phyloP scores from a whole-genome alignment of 192 early-diverging fungal genomes.

The Podila horticola region DNA sequence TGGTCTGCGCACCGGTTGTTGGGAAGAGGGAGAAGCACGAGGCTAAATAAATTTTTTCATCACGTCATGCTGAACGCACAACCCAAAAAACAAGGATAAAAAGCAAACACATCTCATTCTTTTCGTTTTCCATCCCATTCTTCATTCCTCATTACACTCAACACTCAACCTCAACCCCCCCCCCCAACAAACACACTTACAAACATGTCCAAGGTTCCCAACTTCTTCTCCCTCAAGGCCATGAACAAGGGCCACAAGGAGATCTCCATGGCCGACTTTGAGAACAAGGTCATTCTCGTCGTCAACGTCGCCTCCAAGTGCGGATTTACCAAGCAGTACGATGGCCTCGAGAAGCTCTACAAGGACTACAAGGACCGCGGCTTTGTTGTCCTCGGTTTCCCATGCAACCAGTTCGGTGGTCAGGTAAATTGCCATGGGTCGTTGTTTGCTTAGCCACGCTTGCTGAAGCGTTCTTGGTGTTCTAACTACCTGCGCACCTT shows the following conservation, averaged over 20 bases:
- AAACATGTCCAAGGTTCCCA: conserved; percentile 39
- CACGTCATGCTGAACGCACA: no score
- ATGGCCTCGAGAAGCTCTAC: conserved; percentile 74
- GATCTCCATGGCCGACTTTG: conserved; percentile 63
- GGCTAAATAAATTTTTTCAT: no score
- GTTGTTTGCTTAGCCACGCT: background rate
- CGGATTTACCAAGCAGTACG: conserved; percentile 87
- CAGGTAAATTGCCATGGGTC: conserved; percentile 58
- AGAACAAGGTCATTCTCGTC: conserved; percentile 83
- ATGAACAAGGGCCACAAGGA: conserved; percentile 60
- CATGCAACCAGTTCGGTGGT: conserved; percentile 87
- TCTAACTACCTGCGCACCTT: background rate
- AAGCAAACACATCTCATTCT: background rate
- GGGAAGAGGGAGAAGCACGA: no score
- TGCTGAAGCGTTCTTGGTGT: background rate
- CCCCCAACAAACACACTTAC: background rate
- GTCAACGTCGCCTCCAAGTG: conserved; percentile 95
- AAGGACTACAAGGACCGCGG: conserved; percentile 73
- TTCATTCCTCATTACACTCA: background rate
- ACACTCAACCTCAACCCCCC: background rate
- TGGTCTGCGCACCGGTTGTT: no score
- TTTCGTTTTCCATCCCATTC: background rate
- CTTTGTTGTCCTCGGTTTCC: conserved; percentile 90
- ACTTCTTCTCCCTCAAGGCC: conserved; percentile 62
- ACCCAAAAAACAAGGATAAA: no score